These are phyloP conservation scores for Halophytophthora polymorphica DNA, from an alignment of 352 stramenopile genomes.

Conservation along the genomic window DNA sequence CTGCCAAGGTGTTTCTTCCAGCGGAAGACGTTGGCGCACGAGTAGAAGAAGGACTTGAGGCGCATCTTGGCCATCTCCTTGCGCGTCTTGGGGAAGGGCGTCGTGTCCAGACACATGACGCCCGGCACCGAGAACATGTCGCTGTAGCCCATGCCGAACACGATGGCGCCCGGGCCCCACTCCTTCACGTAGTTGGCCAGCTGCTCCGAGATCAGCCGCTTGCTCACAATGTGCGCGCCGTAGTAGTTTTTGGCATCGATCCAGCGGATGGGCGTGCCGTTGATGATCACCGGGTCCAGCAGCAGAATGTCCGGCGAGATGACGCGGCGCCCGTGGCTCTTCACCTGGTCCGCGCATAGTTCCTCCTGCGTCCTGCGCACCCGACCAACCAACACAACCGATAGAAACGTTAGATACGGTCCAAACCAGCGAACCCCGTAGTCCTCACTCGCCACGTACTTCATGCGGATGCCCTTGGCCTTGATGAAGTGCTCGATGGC, in stretches of 20 bases:
- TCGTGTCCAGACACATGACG: slow-evolving; percentile 81
- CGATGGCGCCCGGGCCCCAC: slow-evolving; percentile 79
- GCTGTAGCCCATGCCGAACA: slow-evolving; percentile 86
- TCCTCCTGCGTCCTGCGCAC: slow-evolving; percentile 64
- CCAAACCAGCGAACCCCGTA: background rate
- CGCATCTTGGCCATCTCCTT: slow-evolving; percentile 69
- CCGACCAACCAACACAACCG: slow-evolving; percentile 1
- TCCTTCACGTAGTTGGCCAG: slow-evolving; percentile 83
- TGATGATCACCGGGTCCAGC: slow-evolving; percentile 78
- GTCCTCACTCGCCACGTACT: slow-evolving; percentile 57
- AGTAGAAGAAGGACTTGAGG: slow-evolving; percentile 74
- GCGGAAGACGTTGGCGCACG: slow-evolving; percentile 59
- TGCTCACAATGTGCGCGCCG: slow-evolving; percentile 85
- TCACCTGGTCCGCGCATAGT: slow-evolving; percentile 59
- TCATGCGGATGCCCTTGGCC: slow-evolving; percentile 70
- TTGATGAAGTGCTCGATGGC: slow-evolving; percentile 76
- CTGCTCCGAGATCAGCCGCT: slow-evolving; percentile 79
- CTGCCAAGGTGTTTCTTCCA: slow-evolving; percentile 81
- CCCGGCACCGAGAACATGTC: slow-evolving; percentile 84
- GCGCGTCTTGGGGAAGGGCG: slow-evolving; percentile 73
- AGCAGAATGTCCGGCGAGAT: slow-evolving; percentile 82
- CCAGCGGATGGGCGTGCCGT: slow-evolving; percentile 82
- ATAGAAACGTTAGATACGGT: background rate
- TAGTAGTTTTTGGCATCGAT: slow-evolving; percentile 90
- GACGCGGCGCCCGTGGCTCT: slow-evolving; percentile 61